Evolutionary conservation across 345 rosid genomes (phyloP), one percentile per base, ranked within the genome.

Genomic region (Linum tenue): DNA sequence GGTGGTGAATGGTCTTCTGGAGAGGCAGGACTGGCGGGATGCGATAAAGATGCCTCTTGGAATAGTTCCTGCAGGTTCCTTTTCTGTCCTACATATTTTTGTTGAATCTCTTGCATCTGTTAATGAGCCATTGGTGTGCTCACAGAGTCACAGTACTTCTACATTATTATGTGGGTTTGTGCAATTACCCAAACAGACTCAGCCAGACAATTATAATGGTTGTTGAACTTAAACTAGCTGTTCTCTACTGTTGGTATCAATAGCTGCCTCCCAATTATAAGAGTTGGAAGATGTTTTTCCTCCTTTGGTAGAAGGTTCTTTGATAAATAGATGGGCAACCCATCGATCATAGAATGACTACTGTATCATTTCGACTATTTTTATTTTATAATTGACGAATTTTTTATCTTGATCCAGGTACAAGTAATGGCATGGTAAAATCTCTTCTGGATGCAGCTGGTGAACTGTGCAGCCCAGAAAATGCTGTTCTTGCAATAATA

Each of bases 1-100:
- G 99, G 99, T 94, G 76, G 86, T 90, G 66, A 94, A 94, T 83
- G 99, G 99, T 74, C 74, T 94, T 60, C 88, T 90, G n/a, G 86
- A 81, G 76, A 85, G 99, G 76, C 83, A 75, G 67, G 99, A 90
- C 71, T 94, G 99, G 97, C 76, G 67, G 70, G 71, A 64, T 73
- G 92, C 97, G 66, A 79, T 90, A 43, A 88, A 83, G 61, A 73
- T 80, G 69, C 99, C 99, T 2, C 67, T 90, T 10, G 97, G 99
- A 74, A 73, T 88, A 72, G 76, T 90, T 60, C 99, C 99, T 65
- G 97, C 95, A 77, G 99, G 99, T 94, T 76, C 14, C 63, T 59
- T 67, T 5, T 68, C 22, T 48, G 31, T 57, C 59, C 40, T 31
- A 64, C 51, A 17, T 59, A 7, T 41, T 36, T 38, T 64, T 2